Base-by-base conservation (phyloP, 768 basidiomycete genomes). In the Phlebiopsis flavidoalba region DNA sequence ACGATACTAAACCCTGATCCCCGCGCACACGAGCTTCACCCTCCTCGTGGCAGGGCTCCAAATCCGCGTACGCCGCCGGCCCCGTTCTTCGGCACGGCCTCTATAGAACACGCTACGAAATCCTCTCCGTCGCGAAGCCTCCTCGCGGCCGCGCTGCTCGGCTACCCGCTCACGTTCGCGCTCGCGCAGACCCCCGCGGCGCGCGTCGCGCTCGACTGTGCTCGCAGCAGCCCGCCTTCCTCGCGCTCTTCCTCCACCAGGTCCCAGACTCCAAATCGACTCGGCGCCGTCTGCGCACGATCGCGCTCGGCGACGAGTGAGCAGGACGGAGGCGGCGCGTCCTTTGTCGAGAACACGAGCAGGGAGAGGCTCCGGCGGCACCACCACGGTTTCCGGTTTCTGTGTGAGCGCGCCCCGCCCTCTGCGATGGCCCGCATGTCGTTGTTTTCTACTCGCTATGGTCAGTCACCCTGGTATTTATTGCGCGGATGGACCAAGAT, bases 161-260 rank as follows among this genome's bases (percentile, higher is more conserved):
- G 81, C 17, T 84, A 84, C 71, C 80, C 83, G 15, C 71, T 81
- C 31, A 72, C 75, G 21, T 81, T 82, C 53, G 81, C 81, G 78
- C 68, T 80, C 26, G 6, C 3, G 3, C 26, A 31, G 26, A 31
- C 2, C 26, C 26, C 26, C 26, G 55, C 76, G 74, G 31, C 15
- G 64, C 81, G 81, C 66, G 81, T 80, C 55, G 71, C 81, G 53
- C 72, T 76, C 47, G 75, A 76, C 48, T n/a, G 47, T 75, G 31
- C 0, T 75, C 46, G 64, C 75, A 0, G n/a, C 73, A 63, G 0
- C 75, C 75, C 0, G 48, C 73, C n/a, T 76, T 74, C 66, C 60
- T 75, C 7, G 3, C 67, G 10, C 47, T 62, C 24, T 71, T 62
- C 52, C 63, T 76, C 26, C 64, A 21, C 3, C 57, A 57, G 37